Evolutionary conservation across 768 basidiomycete species (phyloP), one percentile per base, ranked within the genome.

Genomic region (Rhizopogon roseolus): DNA sequence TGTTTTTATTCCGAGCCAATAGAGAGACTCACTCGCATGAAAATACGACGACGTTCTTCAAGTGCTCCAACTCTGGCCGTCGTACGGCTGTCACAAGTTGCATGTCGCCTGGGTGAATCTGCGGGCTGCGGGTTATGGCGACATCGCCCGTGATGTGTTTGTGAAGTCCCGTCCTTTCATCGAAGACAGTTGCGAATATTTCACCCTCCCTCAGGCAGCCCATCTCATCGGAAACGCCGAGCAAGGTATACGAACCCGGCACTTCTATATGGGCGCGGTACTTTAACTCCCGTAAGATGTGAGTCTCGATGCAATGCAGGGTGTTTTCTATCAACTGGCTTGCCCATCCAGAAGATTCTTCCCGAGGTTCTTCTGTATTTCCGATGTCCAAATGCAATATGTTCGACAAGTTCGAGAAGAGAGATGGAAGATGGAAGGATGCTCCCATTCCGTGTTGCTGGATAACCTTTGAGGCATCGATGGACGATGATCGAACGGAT

Each of bases 201-300:
- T 80, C 73, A 5, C 77, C 74, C 55, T 76, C 74, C 1, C 56
- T 57, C 6, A 82, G 63, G 54, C 74, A 77, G 19, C 69, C 67
- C 71, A 74, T 74, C 40, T 79, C 77, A 56, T 82, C 81, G 6
- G 74, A 73, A 14, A 82, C 78, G 0, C 81, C 82, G 27, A 82
- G 74, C 2, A 82, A 66, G 0, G 80, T 81, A 41, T 65, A 76
- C 32, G 73, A 76, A 6, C 67, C 73, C 0, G 80, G 78, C 5
- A 82, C 72, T 1, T 70, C 71, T 32, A 82, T 81, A 39, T 76
- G 75, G 2, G 73, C 80, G 11, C 75, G 72, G 54, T 76, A 75
- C 60, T 81, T 82, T 62, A 82, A 67, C 46, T 77, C 75, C 6
- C 81, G 72, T 29, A 83, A 65, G 9, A 77, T 69, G 56, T 81